These are phyloP conservation scores for Kuraishia piskuri DNA, from an alignment of 805 yeast genomes.

Conservation along the genomic window DNA sequence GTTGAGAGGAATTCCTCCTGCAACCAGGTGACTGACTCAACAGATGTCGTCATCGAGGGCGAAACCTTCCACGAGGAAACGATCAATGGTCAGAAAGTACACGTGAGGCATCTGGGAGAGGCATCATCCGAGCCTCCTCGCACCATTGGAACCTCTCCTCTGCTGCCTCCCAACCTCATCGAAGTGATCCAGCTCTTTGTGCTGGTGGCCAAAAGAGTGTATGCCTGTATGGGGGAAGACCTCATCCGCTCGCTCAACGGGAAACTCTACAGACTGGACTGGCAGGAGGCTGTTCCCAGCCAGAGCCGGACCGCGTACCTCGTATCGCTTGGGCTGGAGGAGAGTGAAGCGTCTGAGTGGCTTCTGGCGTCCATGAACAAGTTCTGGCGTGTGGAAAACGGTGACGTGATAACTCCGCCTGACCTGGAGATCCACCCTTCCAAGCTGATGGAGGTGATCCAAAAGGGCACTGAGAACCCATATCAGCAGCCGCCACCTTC, in stretches of 20 bases:
- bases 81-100: too few relatives aligned
- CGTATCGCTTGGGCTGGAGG: conserved; percentile 20
- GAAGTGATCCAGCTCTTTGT: conserved; percentile 35
- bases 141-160: too few relatives aligned
- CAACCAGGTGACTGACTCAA: too few relatives aligned
- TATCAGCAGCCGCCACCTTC: conserved; percentile 16
- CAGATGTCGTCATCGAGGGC: conserved; percentile 5
- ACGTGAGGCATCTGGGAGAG: too few relatives aligned
- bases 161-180: neutral
- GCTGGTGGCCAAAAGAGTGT: conserved; percentile 33
- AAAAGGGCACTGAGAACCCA: conserved; percentile 12
- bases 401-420: conserved; percentile 10
- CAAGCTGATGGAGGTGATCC: conserved; percentile 22
- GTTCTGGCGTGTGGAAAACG: conserved; percentile 12
- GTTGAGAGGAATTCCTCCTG: conserved; percentile 11
- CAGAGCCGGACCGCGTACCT: conserved; percentile 24
- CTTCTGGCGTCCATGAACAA: conserved; percentile 14
- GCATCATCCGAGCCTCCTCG: too few relatives aligned
- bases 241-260: conserved; percentile 25
- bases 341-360: conserved; percentile 20
- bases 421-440: conserved; percentile 17
- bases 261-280: conserved; percentile 26
- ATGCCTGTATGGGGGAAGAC: conserved; percentile 26
- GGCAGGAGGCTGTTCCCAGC: conserved; percentile 32
- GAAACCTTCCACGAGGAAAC: conserved; percentile 21